Percentiles rank a stretch among this genome's conserved stretches.
These are phyloP conservation scores for Pyrenopolyporus hunteri DNA, from an alignment of 495 filamentous ascomycete genomes.

Conservation along the genomic window DNA sequence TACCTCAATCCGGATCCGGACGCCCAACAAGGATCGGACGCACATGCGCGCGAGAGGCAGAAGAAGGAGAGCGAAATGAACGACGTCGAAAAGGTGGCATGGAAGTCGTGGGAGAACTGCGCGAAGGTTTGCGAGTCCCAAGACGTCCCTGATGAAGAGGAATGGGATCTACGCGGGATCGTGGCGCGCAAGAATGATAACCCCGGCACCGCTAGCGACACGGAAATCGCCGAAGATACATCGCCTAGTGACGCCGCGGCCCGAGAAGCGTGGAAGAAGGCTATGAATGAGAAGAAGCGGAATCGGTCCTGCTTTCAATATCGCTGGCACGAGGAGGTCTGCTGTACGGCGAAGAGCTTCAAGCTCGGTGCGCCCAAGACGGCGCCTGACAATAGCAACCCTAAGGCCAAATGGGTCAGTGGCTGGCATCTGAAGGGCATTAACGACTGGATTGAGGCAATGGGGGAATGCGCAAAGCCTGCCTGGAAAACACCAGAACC, in stretches of 20 bases:
- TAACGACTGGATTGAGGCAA: slow-evolving; percentile 46
- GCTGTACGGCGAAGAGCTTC: slow-evolving; percentile 45
- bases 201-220: slow-evolving; percentile 36
- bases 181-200: slow-evolving; percentile 16
- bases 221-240: slow-evolving; percentile 64
- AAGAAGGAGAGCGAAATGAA: slow-evolving; percentile 46
- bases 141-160: slow-evolving; percentile 40
- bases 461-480: slow-evolving; percentile 42
- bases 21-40: slow-evolving; percentile 31
- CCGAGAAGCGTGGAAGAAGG: slow-evolving; percentile 35
- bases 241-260: slow-evolving; percentile 65
- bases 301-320: slow-evolving; percentile 45
- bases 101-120: slow-evolving; percentile 48
- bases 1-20: slow-evolving; percentile 44
- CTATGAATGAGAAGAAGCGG: slow-evolving; percentile 38
- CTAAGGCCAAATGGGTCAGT: slow-evolving; percentile 39
- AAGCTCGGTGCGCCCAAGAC: slow-evolving; percentile 43
- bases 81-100: slow-evolving; percentile 44
- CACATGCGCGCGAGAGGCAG: slow-evolving; percentile 28
- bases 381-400: slow-evolving; percentile 21
- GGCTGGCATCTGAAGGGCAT: slow-evolving; percentile 47
- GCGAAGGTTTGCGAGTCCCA: slow-evolving; percentile 49
- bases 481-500: slow-evolving; percentile 36
- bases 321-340: slow-evolving; percentile 44
- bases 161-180: slow-evolving; percentile 16